Evolutionary conservation across 2,329 filamentous ascomycete species (phyloP).

Genomic region (Colletotrichum filicis): DNA sequence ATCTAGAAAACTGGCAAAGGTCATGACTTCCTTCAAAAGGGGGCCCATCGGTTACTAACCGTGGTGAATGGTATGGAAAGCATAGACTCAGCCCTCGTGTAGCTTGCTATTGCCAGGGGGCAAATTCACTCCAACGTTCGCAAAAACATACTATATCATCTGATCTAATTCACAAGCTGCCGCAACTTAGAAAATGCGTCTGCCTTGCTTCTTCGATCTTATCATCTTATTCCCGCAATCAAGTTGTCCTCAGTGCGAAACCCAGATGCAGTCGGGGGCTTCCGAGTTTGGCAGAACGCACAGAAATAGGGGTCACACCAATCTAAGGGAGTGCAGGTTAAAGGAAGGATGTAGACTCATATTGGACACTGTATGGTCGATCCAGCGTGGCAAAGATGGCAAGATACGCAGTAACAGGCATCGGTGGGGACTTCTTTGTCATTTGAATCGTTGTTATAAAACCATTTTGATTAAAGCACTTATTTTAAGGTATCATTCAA

Average conservation of each 20-base stretch:
- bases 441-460: not conserved
- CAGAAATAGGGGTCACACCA: not conserved
- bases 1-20: too few relatives aligned
- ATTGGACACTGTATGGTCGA: too few relatives aligned
- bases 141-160: too few relatives aligned
- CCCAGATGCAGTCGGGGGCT: not conserved
- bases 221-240: not conserved
- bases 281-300: not conserved
- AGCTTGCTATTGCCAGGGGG: too few relatives aligned
- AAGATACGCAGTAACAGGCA: rapidly evolving
- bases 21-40: too few relatives aligned
- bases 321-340: not conserved
- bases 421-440: not conserved
- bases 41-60: too few relatives aligned
- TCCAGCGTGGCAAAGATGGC: not conserved
- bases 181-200: not conserved
- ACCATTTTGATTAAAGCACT: not conserved
- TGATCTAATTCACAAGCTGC: not conserved
- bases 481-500: not conserved
- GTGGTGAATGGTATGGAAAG: too few relatives aligned
- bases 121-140: too few relatives aligned
- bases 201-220: not conserved
- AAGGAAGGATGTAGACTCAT: too few relatives aligned
- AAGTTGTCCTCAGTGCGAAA: not conserved
- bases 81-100: too few relatives aligned